Conservation (phyloP, 768 basidiomycete genomes). For the Naganishia onofrii region DNA sequence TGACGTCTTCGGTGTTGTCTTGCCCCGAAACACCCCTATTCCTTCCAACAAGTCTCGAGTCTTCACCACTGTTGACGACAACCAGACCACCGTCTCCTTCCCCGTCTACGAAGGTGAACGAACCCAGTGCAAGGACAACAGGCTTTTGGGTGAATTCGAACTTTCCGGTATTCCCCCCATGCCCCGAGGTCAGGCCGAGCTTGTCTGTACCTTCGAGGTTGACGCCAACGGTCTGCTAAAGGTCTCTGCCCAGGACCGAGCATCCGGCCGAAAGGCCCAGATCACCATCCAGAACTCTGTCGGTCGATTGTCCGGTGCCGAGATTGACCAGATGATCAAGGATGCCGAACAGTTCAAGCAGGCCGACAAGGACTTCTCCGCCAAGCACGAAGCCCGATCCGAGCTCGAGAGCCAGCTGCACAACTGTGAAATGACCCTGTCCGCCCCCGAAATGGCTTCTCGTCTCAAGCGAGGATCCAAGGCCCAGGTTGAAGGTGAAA, state of each 20-base stretch:
- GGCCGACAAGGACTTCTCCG: slow-evolving; percentile 84
- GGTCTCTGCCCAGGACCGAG: slow-evolving; percentile 96
- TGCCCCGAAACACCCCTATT: slow-evolving; percentile 98
- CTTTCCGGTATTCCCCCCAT: slow-evolving; percentile 98
- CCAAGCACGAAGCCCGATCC: slow-evolving; percentile 95
- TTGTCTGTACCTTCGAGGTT: slow-evolving; percentile 98
- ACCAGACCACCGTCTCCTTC: slow-evolving; percentile 99
- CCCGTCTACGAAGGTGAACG: slow-evolving; percentile 99
- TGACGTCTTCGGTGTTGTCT: slow-evolving; percentile 98
- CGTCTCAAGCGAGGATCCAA: slow-evolving; percentile 98
- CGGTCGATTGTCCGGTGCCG: slow-evolving; percentile 91
- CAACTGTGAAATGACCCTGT: slow-evolving; percentile 93
- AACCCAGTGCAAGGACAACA: slow-evolving; percentile 98
- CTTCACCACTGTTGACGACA: slow-evolving; percentile 99
- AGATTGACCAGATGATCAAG: slow-evolving; percentile 99
- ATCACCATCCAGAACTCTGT: slow-evolving; percentile 97
- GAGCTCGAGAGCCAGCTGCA: slow-evolving; percentile 97
- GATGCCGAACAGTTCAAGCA: slow-evolving; percentile 78
- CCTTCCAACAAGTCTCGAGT: slow-evolving; percentile 98
- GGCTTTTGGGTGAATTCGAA: slow-evolving; percentile 98
- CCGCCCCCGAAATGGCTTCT: slow-evolving; percentile 92
- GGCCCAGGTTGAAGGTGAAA: slow-evolving; percentile 90
- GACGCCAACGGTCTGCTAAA: slow-evolving; percentile 99
- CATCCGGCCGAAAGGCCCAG: slow-evolving; percentile 97
- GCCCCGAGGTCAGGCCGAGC: slow-evolving; percentile 98